Percentiles rank a stretch among this genome's conserved stretches.
phyloP scores from a whole-genome alignment of 371 early-diverging fungal genomes.

The Circinella umbellata region DNA sequence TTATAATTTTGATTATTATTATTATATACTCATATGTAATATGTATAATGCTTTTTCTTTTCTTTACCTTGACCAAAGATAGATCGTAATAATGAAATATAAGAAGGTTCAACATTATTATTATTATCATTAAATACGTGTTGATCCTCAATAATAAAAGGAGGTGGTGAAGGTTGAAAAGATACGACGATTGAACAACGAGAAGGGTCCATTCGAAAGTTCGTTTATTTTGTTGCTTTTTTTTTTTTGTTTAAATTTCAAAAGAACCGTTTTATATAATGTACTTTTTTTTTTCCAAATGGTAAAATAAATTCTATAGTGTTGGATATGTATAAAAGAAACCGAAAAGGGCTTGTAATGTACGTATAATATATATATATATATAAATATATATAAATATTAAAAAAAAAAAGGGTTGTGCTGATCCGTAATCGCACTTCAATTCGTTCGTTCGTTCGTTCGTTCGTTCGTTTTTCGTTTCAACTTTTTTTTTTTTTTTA shows the following conservation, averaged over 20 bases:
- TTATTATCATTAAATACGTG: not conserved
- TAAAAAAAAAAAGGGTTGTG: too few relatives aligned
- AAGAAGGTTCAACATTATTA: constrained; percentile 9
- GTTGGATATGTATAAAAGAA: not conserved
- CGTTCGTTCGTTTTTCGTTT: not conserved
- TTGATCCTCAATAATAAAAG: constrained; percentile 20
- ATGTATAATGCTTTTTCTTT: too few relatives aligned
- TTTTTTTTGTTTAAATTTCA: too few relatives aligned
- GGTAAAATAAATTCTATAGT: not conserved
- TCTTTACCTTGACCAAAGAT: constrained; percentile 31
- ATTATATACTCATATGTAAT: too few relatives aligned
- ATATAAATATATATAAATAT: too few relatives aligned
- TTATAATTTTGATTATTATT: constrained; percentile 13
- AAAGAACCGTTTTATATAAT: not conserved
- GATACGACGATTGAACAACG: constrained; percentile 25
- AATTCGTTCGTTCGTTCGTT: too few relatives aligned
- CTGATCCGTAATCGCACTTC: constrained; percentile 6
- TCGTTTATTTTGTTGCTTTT: too few relatives aligned
- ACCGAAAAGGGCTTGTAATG: not conserved
- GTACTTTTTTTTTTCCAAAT: not conserved
- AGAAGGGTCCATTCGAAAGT: constrained; percentile 23
- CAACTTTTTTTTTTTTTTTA: not conserved
- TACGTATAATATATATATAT: not conserved
- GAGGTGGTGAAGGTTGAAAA: constrained; percentile 23
- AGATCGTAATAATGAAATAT: constrained; percentile 19